These are phyloP conservation scores for Hypoxylon fragiforme DNA, from an alignment of 495 filamentous ascomycete species.

Conservation along the genomic window DNA sequence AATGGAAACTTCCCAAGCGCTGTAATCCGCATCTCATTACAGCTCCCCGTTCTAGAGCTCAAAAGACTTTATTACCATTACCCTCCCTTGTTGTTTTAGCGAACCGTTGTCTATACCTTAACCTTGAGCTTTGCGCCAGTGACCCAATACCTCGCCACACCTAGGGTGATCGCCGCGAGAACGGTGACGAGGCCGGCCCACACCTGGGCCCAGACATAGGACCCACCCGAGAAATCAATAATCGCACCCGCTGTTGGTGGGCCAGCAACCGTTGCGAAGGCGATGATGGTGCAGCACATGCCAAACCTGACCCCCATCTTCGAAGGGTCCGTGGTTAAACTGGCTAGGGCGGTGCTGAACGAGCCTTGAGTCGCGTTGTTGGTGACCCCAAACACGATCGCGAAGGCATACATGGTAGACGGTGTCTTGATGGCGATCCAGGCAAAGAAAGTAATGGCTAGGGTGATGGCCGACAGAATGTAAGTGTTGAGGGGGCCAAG, in stretches of 20 bases:
- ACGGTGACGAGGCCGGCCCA: constrained; percentile 46
- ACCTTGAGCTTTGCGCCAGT: constrained; percentile 15
- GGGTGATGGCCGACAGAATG: constrained; percentile 33
- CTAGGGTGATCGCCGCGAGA: constrained; percentile 20
- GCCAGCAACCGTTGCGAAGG: constrained; percentile 47
- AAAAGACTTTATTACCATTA: no score
- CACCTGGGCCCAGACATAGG: constrained; percentile 45
- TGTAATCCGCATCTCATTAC: no score
- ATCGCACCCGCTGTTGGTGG: constrained; percentile 50
- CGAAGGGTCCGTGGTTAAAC: constrained; percentile 42
- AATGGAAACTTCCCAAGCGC: background rate
- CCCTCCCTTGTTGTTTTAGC: no score
- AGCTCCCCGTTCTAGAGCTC: no score
- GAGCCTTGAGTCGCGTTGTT: constrained; percentile 46
- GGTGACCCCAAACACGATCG: constrained; percentile 45
- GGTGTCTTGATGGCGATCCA: constrained; percentile 45
- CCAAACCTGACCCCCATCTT: constrained; percentile 51
- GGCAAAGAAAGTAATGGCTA: constrained; percentile 41
- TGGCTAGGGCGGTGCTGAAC: constrained; percentile 43
- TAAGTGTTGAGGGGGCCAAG: constrained; percentile 48
- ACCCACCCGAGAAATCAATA: constrained; percentile 41
- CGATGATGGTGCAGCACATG: constrained; percentile 47
- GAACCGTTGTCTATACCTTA: constrained; percentile 27
- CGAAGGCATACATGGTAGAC: constrained; percentile 47
- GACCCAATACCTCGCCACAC: constrained; percentile 20